These are phyloP conservation scores for Alternaria brassicicola DNA, from an alignment of 2,329 filamentous ascomycete genomes.

Conservation along the genomic window DNA sequence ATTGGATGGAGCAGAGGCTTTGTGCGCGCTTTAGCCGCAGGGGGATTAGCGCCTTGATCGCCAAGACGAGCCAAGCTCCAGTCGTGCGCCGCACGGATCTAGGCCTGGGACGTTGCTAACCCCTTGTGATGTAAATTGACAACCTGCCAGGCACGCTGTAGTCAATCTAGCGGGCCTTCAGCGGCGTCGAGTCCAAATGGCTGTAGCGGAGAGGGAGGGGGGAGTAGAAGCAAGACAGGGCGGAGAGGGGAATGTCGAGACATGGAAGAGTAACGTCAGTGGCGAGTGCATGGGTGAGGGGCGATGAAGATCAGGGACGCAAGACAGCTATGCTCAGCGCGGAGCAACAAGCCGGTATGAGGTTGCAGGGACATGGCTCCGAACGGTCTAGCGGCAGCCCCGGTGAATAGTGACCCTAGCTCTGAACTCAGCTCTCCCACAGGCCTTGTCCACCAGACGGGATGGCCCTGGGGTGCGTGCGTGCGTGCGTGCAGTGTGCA, in stretches of 20 bases:
- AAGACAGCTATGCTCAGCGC: conserved; percentile 10
- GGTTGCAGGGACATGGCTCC: conserved; percentile 10
- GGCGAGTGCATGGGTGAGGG: conserved; percentile 1
- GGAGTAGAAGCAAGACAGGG: neutral
- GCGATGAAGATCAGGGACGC: conserved; percentile 12
- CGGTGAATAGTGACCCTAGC: conserved; percentile 13
- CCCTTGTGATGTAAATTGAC: conserved; percentile 9
- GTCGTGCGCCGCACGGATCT: conserved; percentile 18
- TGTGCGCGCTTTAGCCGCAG: conserved; percentile 18
- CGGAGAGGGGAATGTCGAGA: neutral
- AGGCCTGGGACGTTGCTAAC: conserved; percentile 20
- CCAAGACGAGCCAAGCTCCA: conserved; percentile 24
- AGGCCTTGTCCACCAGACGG: conserved; percentile 21
- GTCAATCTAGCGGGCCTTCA: conserved; percentile 12
- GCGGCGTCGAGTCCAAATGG: conserved; percentile 17
- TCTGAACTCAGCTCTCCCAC: conserved; percentile 25
- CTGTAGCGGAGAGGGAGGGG: neutral
- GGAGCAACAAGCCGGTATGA: neutral
- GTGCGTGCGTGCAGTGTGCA: too few relatives aligned
- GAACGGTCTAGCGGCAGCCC: conserved; percentile 20
- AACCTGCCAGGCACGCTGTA: conserved; percentile 22
- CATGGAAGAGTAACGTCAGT: neutral
- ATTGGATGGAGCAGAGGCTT: conserved; percentile 3
- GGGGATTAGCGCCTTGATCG: conserved; percentile 14
- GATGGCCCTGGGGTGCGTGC: neutral